Base-by-base conservation (phyloP, 202 grass and related monocot species). In the Setaria viridis region DNA sequence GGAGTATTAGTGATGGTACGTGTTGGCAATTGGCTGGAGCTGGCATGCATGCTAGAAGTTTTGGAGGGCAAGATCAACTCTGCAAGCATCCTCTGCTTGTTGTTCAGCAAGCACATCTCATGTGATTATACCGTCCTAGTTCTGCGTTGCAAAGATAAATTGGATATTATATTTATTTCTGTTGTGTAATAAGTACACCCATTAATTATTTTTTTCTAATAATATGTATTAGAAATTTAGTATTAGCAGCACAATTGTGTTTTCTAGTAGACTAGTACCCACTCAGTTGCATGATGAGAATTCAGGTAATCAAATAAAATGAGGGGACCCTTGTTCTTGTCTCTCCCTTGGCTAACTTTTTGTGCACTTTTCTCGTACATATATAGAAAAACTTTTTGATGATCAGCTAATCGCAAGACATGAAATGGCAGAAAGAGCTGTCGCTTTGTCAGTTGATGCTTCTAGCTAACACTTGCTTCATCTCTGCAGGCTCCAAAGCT, bases 21-120 rank as follows among this genome's bases (percentile, higher is more conserved):
- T 47, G 68, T 29, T 48, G 14, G 43, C 42, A 48, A 71, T 48
- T 71, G 30, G 11, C 46, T 66, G 62, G 45, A 53, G 77, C 45
- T 80, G 47, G 33, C 46, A 80, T 54, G 78, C 64, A 67, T 67
- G 78, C 78, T 67, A 41, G 30, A 50, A 39, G 63, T 37, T 80
- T 39, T 37, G 6, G 48, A 13, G 78, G 35, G 49, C 49, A 68
- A 41, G 33, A 55, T 29, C 19, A 50, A 81, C 64, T 43, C 6
- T 68, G 11, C 17, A 54, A 41, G 32, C 17, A 68, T 54, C 12
- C 14, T 55, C 39, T 69, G 33, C 33, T 53, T 54, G 32, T 67
- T 29, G 49, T 56, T 81, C 34, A 55, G 78, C 49, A 19, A 35
- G n/a, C 79, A 70, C 34, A 57, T 81, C 64, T 29, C 49, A 81